A percentile compares a stretch with the other conserved stretches of the same genome.
These are phyloP conservation scores for Kappamyces sp. DNA, from an alignment of 192 early-diverging fungal species.

Conservation along the genomic window DNA sequence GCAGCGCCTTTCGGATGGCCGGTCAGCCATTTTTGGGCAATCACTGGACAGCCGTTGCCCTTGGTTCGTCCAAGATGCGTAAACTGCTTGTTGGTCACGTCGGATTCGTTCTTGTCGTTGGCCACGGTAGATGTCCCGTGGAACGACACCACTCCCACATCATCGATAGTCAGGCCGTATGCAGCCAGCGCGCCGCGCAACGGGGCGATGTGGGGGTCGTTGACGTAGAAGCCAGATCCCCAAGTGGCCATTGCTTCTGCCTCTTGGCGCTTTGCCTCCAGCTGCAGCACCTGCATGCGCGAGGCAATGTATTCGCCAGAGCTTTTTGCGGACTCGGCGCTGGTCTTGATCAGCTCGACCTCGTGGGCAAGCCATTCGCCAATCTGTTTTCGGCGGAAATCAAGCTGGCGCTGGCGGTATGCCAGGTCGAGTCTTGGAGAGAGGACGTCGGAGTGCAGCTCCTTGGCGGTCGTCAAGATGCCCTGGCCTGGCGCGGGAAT, in stretches of 20 bases:
- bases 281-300: neutral
- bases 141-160: slow-evolving; percentile 90
- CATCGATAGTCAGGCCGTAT: slow-evolving; percentile 85
- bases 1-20: slow-evolving; percentile 97
- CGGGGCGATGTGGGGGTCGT: slow-evolving; percentile 69
- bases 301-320: neutral
- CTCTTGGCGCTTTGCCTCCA: slow-evolving; percentile 44
- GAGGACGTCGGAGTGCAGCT: slow-evolving; percentile 25
- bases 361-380: slow-evolving; percentile 35
- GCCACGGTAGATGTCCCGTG: slow-evolving; percentile 92
- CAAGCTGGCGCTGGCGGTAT: slow-evolving; percentile 11
- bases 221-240: slow-evolving; percentile 76
- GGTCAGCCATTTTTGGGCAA: slow-evolving; percentile 92
- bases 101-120: slow-evolving; percentile 93
- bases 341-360: slow-evolving; percentile 69
- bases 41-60: slow-evolving; percentile 69
- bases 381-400: slow-evolving; percentile 7
- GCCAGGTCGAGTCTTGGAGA: slow-evolving; percentile 9
- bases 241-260: slow-evolving; percentile 65
- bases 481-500: slow-evolving; percentile 94
- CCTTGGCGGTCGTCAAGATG: slow-evolving; percentile 84
- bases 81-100: slow-evolving; percentile 78
- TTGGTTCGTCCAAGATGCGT: slow-evolving; percentile 76
- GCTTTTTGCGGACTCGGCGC: neutral
- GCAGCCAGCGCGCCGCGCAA: slow-evolving; percentile 80